These are phyloP conservation scores for Pleurotus tuber-regium DNA, from an alignment of 768 basidiomycete species.

Conservation along the genomic window DNA sequence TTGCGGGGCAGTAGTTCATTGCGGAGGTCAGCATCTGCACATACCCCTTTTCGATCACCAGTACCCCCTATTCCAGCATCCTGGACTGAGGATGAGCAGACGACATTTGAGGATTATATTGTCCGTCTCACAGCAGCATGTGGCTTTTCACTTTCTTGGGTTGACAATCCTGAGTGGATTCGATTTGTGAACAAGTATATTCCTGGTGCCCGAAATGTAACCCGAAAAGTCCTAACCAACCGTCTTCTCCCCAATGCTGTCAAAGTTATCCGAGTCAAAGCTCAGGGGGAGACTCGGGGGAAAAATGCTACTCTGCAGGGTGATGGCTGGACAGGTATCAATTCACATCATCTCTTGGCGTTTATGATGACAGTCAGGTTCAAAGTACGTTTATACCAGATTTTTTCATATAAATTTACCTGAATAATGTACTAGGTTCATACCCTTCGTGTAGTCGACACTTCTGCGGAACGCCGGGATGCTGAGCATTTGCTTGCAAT, in stretches of 20 bases:
- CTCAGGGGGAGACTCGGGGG: constrained; percentile 12
- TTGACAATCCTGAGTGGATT: constrained; percentile 20
- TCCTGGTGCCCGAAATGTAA: background rate
- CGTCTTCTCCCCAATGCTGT: constrained; percentile 13
- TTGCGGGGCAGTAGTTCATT: too few relatives aligned
- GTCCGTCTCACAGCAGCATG: constrained; percentile 14
- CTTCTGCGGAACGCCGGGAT: constrained; percentile 25
- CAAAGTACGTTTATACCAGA: constrained; percentile 15
- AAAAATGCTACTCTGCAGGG: constrained; percentile 26
- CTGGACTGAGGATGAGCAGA: too few relatives aligned
- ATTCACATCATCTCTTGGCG: constrained; percentile 28
- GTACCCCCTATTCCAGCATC: too few relatives aligned
- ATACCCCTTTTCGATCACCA: too few relatives aligned
- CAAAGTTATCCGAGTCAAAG: background rate
- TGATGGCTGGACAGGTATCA: constrained; percentile 35
- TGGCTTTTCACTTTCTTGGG: constrained; percentile 20
- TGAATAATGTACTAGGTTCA: constrained; percentile 20
- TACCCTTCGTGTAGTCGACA: constrained; percentile 27
- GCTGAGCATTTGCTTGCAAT: too few relatives aligned
- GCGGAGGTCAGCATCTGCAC: too few relatives aligned
- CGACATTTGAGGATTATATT: constrained; percentile 9
- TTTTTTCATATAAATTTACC: constrained; percentile 1
- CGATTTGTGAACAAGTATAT: constrained; percentile 16
- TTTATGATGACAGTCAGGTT: constrained; percentile 26
- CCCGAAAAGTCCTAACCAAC: constrained; percentile 12